Percentiles rank a stretch among this genome's conserved stretches.
Evolutionary conservation across 106 monocot species (phyloP).

Genomic region (Gastrodia elata): DNA sequence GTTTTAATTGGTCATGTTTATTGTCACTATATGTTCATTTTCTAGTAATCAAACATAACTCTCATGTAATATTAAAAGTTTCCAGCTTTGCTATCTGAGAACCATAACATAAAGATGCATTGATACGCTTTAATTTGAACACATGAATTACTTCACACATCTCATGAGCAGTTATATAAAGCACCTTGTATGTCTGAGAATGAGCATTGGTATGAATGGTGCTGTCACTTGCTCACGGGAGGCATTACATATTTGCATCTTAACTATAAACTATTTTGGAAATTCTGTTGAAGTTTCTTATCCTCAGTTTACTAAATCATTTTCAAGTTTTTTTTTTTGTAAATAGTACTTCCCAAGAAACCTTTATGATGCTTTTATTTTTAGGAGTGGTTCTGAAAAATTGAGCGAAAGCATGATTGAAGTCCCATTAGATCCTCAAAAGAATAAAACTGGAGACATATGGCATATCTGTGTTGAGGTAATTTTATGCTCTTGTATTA

Average conservation of each 20-base stretch:
- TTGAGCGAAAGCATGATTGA: slow-evolving; percentile 31
- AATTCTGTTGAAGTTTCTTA: not conserved
- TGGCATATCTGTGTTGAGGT: slow-evolving; percentile 96
- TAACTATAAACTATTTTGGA: not conserved
- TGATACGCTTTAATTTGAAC: not conserved
- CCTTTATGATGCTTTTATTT: not conserved
- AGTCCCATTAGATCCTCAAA: slow-evolving; percentile 61
- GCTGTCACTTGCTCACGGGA: not conserved
- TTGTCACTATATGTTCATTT: too few relatives aligned
- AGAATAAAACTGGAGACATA: slow-evolving; percentile 79
- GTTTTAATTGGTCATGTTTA: too few relatives aligned
- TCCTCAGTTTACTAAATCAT: not conserved
- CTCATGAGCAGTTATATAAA: not conserved
- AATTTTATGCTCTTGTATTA: not conserved
- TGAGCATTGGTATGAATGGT: not conserved
- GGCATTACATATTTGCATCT: not conserved
- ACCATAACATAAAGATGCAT: not conserved
- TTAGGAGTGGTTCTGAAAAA: slow-evolving; percentile 23
- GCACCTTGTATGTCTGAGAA: not conserved
- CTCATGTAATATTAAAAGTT: too few relatives aligned
- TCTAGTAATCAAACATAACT: too few relatives aligned
- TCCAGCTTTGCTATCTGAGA: too few relatives aligned
- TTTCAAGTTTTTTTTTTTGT: not conserved
- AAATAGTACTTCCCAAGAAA: not conserved
- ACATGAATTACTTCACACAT: not conserved